Evolutionary conservation across 2,329 filamentous ascomycete species (phyloP).

Genomic region (Dendrostoma leiphaemia): DNA sequence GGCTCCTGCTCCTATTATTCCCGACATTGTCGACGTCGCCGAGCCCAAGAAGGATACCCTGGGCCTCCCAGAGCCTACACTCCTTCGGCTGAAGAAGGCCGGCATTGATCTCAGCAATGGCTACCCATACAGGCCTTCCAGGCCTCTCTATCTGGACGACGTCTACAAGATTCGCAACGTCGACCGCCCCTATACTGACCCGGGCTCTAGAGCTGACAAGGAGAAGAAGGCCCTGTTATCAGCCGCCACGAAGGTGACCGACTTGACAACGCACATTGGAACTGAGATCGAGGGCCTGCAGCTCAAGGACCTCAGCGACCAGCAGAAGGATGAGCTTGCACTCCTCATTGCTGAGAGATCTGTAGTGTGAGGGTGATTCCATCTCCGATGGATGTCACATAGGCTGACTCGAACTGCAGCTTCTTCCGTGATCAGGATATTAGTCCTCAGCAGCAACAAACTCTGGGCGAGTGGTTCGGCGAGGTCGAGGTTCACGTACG

Average conservation of each 20-base stretch:
- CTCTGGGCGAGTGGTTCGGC: slow-evolving; percentile 62
- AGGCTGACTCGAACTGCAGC: no score
- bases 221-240: slow-evolving; percentile 59
- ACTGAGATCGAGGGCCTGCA: slow-evolving; percentile 65
- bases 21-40: slow-evolving; percentile 61
- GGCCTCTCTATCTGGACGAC: slow-evolving; percentile 68
- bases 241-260: slow-evolving; percentile 61
- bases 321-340: slow-evolving; percentile 61
- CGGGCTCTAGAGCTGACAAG: slow-evolving; percentile 63
- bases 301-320: slow-evolving; percentile 57
- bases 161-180: slow-evolving; percentile 63
- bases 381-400: no score
- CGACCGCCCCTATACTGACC: slow-evolving; percentile 55
- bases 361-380: no score
- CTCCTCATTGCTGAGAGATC: slow-evolving; percentile 62
- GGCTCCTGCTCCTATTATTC: slow-evolving; percentile 58
- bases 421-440: slow-evolving; percentile 65
- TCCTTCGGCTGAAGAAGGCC: slow-evolving; percentile 61
- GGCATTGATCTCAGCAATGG: slow-evolving; percentile 68
- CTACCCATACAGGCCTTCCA: slow-evolving; percentile 68
- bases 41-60: slow-evolving; percentile 64
- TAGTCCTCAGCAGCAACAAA: slow-evolving; percentile 60
- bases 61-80: slow-evolving; percentile 55
- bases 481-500: slow-evolving; percentile 67
- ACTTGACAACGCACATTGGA: slow-evolving; percentile 61